Evolutionary conservation across 176 grass and related monocot species (phyloP).

Genomic region (Triticum turgidum): DNA sequence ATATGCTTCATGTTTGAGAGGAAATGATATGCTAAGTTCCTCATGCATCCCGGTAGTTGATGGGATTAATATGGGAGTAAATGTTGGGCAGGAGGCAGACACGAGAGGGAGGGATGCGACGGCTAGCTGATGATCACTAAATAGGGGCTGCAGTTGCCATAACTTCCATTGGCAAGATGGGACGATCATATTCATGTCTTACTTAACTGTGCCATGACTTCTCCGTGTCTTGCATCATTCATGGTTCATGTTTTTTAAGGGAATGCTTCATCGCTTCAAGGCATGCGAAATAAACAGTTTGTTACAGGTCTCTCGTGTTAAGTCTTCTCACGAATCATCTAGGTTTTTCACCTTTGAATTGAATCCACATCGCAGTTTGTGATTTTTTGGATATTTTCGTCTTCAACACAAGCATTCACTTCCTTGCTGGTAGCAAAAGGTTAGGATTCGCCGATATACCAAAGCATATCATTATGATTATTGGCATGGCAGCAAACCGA

Average conservation of each 20-base stretch:
- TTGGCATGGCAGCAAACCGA: no score
- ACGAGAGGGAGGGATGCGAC: neutral
- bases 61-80: constrained; percentile 36
- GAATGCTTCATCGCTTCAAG: neutral
- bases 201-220: constrained; percentile 41
- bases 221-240: constrained; percentile 36
- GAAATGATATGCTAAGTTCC: constrained; percentile 22
- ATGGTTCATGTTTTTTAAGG: neutral
- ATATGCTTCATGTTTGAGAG: constrained; percentile 15
- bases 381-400: neutral
- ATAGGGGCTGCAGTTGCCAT: constrained; percentile 21
- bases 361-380: no score
- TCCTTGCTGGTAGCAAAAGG: neutral
- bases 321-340: neutral
- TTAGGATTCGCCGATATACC: neutral
- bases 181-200: constrained; percentile 30
- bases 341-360: no score
- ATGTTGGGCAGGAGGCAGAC: constrained; percentile 8
- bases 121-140: constrained; percentile 29
- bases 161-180: neutral
- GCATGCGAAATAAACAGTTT: neutral
- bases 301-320: neutral
- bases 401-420: neutral
- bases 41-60: constrained; percentile 24
- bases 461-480: neutral